phyloP scores from a whole-genome alignment of 805 yeast genomes.

The Candida maesae region DNA sequence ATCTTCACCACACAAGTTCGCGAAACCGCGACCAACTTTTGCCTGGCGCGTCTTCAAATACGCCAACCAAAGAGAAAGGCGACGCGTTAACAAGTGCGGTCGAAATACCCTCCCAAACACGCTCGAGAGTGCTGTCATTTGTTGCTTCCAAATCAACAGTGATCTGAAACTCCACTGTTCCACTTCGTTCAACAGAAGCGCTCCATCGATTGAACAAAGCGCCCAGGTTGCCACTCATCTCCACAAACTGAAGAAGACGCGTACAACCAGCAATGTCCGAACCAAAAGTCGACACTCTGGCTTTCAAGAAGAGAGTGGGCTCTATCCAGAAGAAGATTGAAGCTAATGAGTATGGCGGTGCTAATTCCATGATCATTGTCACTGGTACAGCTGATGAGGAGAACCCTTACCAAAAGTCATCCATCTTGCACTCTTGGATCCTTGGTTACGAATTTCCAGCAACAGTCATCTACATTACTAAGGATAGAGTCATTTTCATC shows the following conservation, averaged over 20 bases:
- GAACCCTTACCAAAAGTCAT: constrained; percentile 84
- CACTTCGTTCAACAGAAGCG: too few relatives aligned
- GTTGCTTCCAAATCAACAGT: too few relatives aligned
- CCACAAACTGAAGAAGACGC: not conserved
- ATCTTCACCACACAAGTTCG: too few relatives aligned
- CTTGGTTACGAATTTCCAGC: constrained; percentile 96
- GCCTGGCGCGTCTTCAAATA: too few relatives aligned
- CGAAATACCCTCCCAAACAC: too few relatives aligned
- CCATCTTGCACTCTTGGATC: constrained; percentile 86
- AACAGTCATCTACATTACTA: constrained; percentile 65
- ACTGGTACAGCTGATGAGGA: constrained; percentile 86
- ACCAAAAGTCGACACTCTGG: constrained; percentile 48
- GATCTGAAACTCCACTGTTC: too few relatives aligned
- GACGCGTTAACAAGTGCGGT: too few relatives aligned
- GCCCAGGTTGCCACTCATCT: too few relatives aligned
- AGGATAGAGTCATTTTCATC: constrained; percentile 55
- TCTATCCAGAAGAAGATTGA: constrained; percentile 32
- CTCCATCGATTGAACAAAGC: too few relatives aligned
- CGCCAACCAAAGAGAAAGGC: too few relatives aligned
- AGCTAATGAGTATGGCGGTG: constrained; percentile 34
- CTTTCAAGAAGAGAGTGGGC: constrained; percentile 53
- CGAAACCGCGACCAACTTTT: too few relatives aligned
- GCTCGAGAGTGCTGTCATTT: too few relatives aligned
- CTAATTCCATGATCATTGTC: constrained; percentile 55
- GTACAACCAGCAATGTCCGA: constrained; percentile 44